Evolutionary conservation across 202 grass and related monocot genomes (phyloP).

Genomic region (Hordeum pubiflorum): DNA sequence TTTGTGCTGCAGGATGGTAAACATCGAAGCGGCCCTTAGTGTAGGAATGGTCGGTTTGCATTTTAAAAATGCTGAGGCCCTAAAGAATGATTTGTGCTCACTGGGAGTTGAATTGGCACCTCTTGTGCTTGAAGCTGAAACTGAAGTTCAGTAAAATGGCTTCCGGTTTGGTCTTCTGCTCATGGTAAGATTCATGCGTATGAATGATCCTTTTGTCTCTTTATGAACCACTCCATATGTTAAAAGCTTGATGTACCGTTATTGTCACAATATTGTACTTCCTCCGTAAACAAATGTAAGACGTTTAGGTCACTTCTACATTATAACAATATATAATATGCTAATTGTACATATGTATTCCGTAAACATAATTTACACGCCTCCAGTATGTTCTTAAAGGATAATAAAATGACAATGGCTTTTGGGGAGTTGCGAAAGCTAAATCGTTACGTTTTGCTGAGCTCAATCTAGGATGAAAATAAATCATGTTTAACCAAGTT

Average conservation of each 20-base stretch:
- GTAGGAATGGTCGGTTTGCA: constrained; percentile 81
- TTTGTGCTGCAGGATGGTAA: constrained; percentile 46
- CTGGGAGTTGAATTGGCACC: constrained; percentile 64
- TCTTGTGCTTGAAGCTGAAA: constrained; percentile 26
- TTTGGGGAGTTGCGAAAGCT: background rate
- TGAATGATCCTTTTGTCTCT: background rate
- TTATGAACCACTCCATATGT: background rate
- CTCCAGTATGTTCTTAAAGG: background rate
- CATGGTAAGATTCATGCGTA: background rate
- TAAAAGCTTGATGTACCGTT: background rate
- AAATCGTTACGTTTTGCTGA: background rate
- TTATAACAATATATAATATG: background rate
- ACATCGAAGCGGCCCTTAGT: constrained; percentile 69
- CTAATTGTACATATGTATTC: background rate
- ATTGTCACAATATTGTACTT: background rate
- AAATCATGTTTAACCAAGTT: background rate
- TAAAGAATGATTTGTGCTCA: constrained; percentile 59
- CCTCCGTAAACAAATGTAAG: too few species aligned
- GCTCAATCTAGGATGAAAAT: background rate
- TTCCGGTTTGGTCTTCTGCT: background rate
- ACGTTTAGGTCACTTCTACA: too few species aligned
- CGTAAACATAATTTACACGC: background rate
- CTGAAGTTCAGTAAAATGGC: constrained; percentile 24
- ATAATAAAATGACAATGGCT: background rate
- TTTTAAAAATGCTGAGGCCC: constrained; percentile 58